Percentiles rank a stretch among this genome's conserved stretches.
Evolutionary conservation across 495 filamentous ascomycete genomes (phyloP).

Genomic region (Stereocaulon alpinum): DNA sequence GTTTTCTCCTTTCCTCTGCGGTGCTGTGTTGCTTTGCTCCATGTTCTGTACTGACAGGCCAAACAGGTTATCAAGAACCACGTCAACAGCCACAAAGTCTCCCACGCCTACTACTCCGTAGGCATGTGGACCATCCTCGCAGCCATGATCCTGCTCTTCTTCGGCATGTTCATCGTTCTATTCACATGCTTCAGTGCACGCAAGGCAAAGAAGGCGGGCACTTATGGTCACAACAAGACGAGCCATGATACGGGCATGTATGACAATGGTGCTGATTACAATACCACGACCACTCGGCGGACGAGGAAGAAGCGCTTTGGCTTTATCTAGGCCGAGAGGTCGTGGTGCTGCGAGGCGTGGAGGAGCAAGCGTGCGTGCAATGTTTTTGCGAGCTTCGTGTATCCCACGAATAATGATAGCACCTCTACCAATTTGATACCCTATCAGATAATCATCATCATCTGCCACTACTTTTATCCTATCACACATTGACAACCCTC

Average conservation of each 20-base stretch:
- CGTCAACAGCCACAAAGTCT: conserved; percentile 33
- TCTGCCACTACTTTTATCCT: too few species aligned
- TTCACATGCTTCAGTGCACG: conserved; percentile 41
- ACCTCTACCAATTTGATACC: too few species aligned
- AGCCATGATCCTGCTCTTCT: conserved; percentile 39
- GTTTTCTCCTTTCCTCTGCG: background rate
- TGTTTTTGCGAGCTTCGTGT: too few species aligned
- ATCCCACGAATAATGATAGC: too few species aligned
- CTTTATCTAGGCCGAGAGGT: background rate
- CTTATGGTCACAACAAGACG: background rate
- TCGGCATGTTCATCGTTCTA: conserved; percentile 45
- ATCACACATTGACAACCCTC: too few species aligned
- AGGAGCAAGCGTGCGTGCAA: too few species aligned
- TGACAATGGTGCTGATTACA: background rate
- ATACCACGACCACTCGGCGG: background rate
- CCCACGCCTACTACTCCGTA: conserved; percentile 33
- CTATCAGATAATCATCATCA: too few species aligned
- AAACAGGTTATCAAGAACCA: conserved; percentile 37
- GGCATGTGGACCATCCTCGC: conserved; percentile 44
- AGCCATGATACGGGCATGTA: background rate
- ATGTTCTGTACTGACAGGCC: background rate
- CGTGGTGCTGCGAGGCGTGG: background rate
- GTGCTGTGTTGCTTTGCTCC: too few species aligned
- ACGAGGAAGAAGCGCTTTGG: background rate
- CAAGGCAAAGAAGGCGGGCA: conserved; percentile 14